Conservation (phyloP, 805 yeast species). For the Saccharomycopsis guyanensis region DNA sequence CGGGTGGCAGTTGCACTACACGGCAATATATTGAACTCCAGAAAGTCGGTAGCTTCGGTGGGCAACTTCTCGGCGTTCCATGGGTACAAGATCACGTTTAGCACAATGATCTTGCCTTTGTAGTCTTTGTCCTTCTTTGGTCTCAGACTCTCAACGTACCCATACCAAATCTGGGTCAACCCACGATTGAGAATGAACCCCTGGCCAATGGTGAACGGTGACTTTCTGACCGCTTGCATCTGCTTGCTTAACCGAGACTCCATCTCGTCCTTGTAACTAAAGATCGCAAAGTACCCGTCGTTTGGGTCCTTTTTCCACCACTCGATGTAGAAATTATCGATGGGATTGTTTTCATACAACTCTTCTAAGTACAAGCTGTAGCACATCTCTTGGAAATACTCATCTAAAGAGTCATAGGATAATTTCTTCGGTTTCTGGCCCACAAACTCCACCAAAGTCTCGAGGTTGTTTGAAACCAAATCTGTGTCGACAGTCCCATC, state of each 20-base stretch:
- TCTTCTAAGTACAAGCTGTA: conserved; percentile 60
- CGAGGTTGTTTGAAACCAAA: conserved; percentile 28
- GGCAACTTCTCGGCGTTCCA: conserved; percentile 55
- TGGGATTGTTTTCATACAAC: conserved; percentile 38
- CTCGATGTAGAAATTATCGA: conserved; percentile 41
- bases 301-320: conserved; percentile 34
- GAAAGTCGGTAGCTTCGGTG: conserved; percentile 26
- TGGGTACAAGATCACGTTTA: conserved; percentile 44
- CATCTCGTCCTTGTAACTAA: conserved; percentile 41
- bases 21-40: conserved; percentile 41
- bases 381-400: conserved; percentile 52
- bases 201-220: conserved; percentile 54
- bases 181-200: conserved; percentile 44
- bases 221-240: conserved; percentile 36
- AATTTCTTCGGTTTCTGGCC: conserved; percentile 31
- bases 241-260: conserved; percentile 44
- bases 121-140: conserved; percentile 27
- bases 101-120: conserved; percentile 29
- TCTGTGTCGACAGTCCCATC: conserved; percentile 3
- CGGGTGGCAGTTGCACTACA: conserved; percentile 57
- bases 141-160: conserved; percentile 41
- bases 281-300: conserved; percentile 24
- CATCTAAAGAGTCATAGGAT: conserved; percentile 40
- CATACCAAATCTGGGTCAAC: conserved; percentile 54
- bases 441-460: conserved; percentile 29